Evolutionary conservation across 108 stramenopile genomes (phyloP).

Genomic region (Cylindrotheca fusiformis): DNA sequence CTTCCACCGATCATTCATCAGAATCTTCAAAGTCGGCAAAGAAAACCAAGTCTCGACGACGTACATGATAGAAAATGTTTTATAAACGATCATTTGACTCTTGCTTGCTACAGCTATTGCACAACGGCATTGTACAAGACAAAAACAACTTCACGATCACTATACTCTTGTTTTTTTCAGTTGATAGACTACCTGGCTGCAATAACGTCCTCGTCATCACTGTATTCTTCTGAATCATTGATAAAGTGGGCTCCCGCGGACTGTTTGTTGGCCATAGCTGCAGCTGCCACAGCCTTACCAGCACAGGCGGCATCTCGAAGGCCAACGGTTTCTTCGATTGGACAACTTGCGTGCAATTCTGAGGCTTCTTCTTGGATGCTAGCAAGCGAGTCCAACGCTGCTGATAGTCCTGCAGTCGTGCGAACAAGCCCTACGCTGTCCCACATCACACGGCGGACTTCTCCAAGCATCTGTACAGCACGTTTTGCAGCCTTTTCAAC

Average conservation of each 20-base stretch:
- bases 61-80: too few relatives aligned
- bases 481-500: constrained; percentile 37
- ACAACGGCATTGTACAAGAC: too few relatives aligned
- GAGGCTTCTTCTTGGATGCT: constrained; percentile 57
- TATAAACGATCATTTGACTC: too few relatives aligned
- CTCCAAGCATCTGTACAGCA: constrained; percentile 48
- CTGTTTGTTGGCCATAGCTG: constrained; percentile 57
- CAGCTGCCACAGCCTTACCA: constrained; percentile 66
- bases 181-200: constrained; percentile 29
- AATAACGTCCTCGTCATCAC: constrained; percentile 33
- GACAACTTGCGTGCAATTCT: constrained; percentile 42
- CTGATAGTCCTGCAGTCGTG: constrained; percentile 56
- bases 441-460: constrained; percentile 84
- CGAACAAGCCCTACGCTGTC: constrained; percentile 92
- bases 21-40: neutral
- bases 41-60: constrained; percentile 1
- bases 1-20: too few relatives aligned
- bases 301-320: constrained; percentile 80
- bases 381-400: constrained; percentile 58
- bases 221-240: constrained; percentile 32
- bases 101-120: too few relatives aligned
- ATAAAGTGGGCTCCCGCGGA: constrained; percentile 80
- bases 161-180: too few relatives aligned
- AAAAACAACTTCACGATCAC: too few relatives aligned
- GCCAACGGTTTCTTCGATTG: constrained; percentile 62